Evolutionary conservation across 2,329 filamentous ascomycete species (phyloP).

Genomic region (Aspergillus piperis): DNA sequence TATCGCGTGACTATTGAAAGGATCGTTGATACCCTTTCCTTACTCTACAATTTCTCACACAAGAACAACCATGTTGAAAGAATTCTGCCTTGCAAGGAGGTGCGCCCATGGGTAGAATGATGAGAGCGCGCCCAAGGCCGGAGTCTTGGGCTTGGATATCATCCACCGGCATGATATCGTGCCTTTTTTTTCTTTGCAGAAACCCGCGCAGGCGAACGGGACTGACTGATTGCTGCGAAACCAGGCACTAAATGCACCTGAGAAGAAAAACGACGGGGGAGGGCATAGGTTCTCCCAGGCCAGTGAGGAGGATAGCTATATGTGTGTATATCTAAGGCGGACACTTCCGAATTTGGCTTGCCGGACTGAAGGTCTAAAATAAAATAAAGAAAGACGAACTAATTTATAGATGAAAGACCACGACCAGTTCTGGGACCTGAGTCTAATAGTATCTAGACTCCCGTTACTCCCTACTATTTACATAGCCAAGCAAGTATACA

Average conservation of each 20-base stretch:
- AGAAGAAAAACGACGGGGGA: conserved; percentile 1
- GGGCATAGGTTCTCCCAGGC: not conserved
- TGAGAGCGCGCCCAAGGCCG: not conserved
- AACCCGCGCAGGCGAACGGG: conserved; percentile 10
- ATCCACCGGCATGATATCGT: not conserved
- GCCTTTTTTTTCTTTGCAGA: conserved; percentile 3
- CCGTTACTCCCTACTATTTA: not conserved
- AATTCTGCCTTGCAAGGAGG: conserved; percentile 2
- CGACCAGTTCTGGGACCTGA: not conserved
- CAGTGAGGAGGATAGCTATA: not conserved
- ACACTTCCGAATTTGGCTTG: not conserved
- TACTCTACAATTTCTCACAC: conserved; percentile 4
- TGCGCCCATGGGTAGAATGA: not conserved
- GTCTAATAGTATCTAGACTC: not conserved
- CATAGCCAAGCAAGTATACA: too few relatives aligned
- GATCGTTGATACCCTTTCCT: not conserved
- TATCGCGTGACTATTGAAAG: conserved; percentile 17
- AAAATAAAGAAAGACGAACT: not conserved
- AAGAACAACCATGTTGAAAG: not conserved
- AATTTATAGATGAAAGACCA: not conserved
- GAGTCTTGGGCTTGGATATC: not conserved
- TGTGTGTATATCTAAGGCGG: not conserved
- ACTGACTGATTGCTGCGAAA: not conserved
- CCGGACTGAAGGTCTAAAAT: not conserved
- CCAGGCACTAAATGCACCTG: not conserved